Percentiles rank a stretch among this genome's conserved stretches.
Evolutionary conservation across 2,329 filamentous ascomycete genomes (phyloP).

Genomic region (Ceratocystis eucalypticola): DNA sequence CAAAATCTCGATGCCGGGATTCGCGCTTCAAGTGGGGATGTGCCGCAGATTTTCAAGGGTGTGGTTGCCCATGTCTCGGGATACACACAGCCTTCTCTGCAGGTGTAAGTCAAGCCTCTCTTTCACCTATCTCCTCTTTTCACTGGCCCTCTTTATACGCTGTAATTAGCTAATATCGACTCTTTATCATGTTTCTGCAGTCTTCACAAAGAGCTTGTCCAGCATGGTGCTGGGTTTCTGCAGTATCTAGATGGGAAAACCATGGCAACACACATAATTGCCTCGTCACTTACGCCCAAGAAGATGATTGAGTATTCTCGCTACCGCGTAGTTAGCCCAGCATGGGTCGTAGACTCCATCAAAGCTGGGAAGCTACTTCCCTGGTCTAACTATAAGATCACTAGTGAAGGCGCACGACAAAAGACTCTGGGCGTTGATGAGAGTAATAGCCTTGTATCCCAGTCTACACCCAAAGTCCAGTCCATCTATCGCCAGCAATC

Average conservation of each 20-base stretch:
- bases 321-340: slow-evolving; percentile 86
- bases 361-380: slow-evolving; percentile 66
- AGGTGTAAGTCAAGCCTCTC: slow-evolving; percentile 39
- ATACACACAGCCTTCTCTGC: slow-evolving; percentile 87
- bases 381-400: slow-evolving; percentile 72
- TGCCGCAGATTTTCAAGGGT: slow-evolving; percentile 73
- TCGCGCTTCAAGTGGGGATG: slow-evolving; percentile 49
- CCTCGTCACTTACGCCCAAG: slow-evolving; percentile 78
- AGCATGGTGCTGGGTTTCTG: slow-evolving; percentile 85
- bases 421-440: slow-evolving; percentile 53
- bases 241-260: slow-evolving; percentile 95
- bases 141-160: background rate
- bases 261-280: slow-evolving; percentile 88
- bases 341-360: slow-evolving; percentile 87
- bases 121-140: background rate
- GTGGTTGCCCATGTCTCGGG: slow-evolving; percentile 87
- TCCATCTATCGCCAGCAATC: slow-evolving; percentile 69
- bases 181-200: slow-evolving; percentile 23
- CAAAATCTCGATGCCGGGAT: slow-evolving; percentile 85
- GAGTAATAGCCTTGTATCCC: slow-evolving; percentile 47
- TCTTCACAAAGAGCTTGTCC: slow-evolving; percentile 74
- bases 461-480: slow-evolving; percentile 43
- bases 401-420: slow-evolving; percentile 74
- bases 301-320: slow-evolving; percentile 77
- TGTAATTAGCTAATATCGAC: slow-evolving; percentile 16